phyloP scores from a whole-genome alignment of 768 basidiomycete species.

The Xerocomellus amylosporus region DNA sequence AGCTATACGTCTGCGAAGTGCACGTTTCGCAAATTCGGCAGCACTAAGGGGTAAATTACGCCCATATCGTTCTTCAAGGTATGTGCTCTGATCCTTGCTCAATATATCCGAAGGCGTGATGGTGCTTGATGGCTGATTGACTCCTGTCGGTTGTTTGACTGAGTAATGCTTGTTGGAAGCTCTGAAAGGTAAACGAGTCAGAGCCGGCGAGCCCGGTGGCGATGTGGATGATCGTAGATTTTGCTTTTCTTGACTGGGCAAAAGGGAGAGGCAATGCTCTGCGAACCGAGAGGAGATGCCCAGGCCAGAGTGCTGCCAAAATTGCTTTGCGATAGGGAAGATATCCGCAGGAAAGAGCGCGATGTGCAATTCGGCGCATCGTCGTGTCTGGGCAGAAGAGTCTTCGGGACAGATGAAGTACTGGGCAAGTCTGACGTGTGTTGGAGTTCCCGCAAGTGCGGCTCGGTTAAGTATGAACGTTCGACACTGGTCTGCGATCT shows the following conservation, averaged over 20 bases:
- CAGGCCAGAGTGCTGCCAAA: conserved; percentile 94
- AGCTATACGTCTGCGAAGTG: conserved; percentile 84
- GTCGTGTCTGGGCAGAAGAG: conserved; percentile 25
- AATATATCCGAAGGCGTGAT: conserved; percentile 42
- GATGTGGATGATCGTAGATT: conserved; percentile 26
- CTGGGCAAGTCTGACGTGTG: conserved; percentile 59
- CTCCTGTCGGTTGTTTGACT: conserved; percentile 16
- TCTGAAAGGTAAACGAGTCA: conserved; percentile 39
- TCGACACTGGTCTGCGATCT: conserved; percentile 71
- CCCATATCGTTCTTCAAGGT: conserved; percentile 94
- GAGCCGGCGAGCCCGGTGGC: conserved; percentile 19
- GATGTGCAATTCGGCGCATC: conserved; percentile 70
- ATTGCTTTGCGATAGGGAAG: conserved; percentile 74
- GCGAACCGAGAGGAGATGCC: conserved; percentile 89
- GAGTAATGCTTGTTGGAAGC: conserved; percentile 60
- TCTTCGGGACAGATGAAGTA: conserved; percentile 68
- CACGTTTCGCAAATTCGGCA: conserved; percentile 79
- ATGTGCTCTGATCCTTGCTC: conserved; percentile 61
- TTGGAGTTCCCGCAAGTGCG: conserved; percentile 38
- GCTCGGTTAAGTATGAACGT: conserved; percentile 62
- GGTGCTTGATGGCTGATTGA: conserved; percentile 3
- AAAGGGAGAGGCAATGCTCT: conserved; percentile 72
- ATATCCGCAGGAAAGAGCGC: conserved; percentile 67
- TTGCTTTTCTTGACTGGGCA: conserved; percentile 45
- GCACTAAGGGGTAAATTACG: conserved; percentile 77